Base-by-base conservation (phyloP, 208 protist genomes). In the Acanthamoeba lenticulata region DNA sequence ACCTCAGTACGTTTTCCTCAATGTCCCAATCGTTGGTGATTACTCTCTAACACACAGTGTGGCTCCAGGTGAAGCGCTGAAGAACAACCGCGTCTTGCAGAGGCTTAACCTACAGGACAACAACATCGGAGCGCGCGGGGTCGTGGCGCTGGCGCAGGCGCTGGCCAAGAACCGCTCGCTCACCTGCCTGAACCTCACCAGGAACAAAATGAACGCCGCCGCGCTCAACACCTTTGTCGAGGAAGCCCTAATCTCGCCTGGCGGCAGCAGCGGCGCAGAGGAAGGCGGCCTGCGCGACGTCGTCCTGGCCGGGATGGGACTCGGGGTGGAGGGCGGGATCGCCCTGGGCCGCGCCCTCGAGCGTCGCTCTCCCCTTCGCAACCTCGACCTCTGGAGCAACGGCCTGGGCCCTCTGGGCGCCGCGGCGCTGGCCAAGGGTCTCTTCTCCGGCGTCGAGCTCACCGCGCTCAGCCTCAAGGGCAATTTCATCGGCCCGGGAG, bases 321-420 rank as follows among this genome's bases (percentile, higher is more conserved):
- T 91, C 27, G 60, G 60, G 27, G 38, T 24, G 3, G 85, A 91
- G 27, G 85, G 57, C n/a, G 49, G 77, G 5, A 32, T 57, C 29
- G n/a, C n/a, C n/a, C 3, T 86, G 0, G 77, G 77, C 5, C 2
- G 45, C 52, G 77, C 77, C 9, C 40, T 86, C 42, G 77, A 86
- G 29, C 32, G 29, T 21, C 34, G 77, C 7, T 38, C 36, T 13
- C 77, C 77, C 9, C 52, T 86, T 44, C 34, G 24, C 7, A 15
- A 7, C 19, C 65, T 93, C 9, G 45, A 93, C 42, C 65, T 93
- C 17, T 93, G 90, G 90, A 83, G 90, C 49, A 93, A 93, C 32
- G 17, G 19, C n/a, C 52, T 93, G 3, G 90, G 90, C 2, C 40
- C 65, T 27, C 19, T 32, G 21, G 90, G 90, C 11, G 19, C 90